A percentile compares a stretch with the other conserved stretches of the same genome.
Conservation (phyloP, 106 monocot species). For the Dendrobium officinale region DNA sequence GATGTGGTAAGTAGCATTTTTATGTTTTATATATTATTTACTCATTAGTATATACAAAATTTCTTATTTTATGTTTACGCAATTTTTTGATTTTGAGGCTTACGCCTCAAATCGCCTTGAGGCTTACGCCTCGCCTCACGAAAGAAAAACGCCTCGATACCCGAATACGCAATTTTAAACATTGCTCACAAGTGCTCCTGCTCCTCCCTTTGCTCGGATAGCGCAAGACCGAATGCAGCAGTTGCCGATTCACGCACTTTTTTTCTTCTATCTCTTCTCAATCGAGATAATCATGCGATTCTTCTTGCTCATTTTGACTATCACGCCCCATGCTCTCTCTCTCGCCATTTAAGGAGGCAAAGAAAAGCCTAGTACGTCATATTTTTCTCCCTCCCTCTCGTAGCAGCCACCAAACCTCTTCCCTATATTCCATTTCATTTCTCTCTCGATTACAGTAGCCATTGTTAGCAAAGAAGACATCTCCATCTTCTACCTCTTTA, state of each 20-base stretch:
- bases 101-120: too few species aligned
- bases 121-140: too few species aligned
- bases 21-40: too few species aligned
- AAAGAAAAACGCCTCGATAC: too few species aligned
- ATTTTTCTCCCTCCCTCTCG: too few species aligned
- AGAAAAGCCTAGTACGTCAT: not conserved
- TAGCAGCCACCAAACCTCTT: not conserved
- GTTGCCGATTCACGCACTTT: not conserved
- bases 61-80: too few species aligned
- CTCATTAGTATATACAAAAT: too few species aligned
- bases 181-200: not conserved
- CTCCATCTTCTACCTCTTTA: not conserved
- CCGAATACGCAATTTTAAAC: too few species aligned
- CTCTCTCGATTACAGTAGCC: not conserved
- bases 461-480: not conserved
- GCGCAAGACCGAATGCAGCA: not conserved
- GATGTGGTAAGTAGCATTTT: too few species aligned
- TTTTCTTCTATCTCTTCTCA: not conserved
- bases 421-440: not conserved
- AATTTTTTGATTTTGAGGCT: too few species aligned
- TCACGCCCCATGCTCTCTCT: not conserved
- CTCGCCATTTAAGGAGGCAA: not conserved
- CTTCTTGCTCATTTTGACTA: not conserved
- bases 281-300: too few species aligned
- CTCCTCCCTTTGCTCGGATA: not conserved